Evolutionary conservation across 2,329 filamentous ascomycete species (phyloP).

Genomic region (Zopfia rhizophila): DNA sequence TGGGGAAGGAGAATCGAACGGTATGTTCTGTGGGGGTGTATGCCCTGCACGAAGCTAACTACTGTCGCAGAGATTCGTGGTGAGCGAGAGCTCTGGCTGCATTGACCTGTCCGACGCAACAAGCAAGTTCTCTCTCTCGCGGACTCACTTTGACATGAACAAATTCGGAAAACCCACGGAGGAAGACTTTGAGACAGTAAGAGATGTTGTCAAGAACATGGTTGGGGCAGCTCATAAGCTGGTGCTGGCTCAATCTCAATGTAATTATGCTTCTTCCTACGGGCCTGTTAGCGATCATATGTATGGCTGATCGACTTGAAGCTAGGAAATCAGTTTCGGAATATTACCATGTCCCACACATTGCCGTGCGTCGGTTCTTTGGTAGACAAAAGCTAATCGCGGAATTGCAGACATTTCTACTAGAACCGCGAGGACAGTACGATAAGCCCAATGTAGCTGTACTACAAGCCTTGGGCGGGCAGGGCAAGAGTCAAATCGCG

Average conservation of each 20-base stretch:
- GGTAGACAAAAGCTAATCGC: conserved; percentile 5
- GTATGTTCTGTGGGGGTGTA: conserved; percentile 20
- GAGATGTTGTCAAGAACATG: conserved; percentile 10
- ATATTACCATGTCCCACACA: conserved; percentile 3
- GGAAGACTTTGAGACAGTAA: conserved; percentile 1
- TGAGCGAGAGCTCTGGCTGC: conserved; percentile 21
- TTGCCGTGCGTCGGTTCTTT: conserved; percentile 5
- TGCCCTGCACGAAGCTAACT: conserved; percentile 5
- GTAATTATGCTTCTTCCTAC: not conserved
- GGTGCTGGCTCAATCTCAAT: conserved; percentile 6
- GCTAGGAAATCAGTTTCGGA: conserved; percentile 1
- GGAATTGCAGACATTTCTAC: conserved; percentile 4
- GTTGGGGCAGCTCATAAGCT: conserved; percentile 7
- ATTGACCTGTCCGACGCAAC: conserved; percentile 12
- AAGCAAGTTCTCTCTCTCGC: conserved; percentile 16
- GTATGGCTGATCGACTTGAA: conserved; percentile 1
- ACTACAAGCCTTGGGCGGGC: conserved; percentile 12
- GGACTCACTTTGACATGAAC: conserved; percentile 24
- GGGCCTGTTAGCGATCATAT: not conserved
- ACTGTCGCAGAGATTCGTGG: conserved; percentile 11
- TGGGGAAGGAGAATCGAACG: conserved; percentile 31
- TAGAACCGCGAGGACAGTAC: conserved; percentile 7
- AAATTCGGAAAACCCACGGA: conserved; percentile 16
- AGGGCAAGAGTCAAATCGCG: conserved; percentile 14
- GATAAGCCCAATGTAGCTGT: conserved; percentile 9